These are phyloP conservation scores for Eucalyptus camaldulensis DNA, from an alignment of 345 rosid genomes.

Conservation along the genomic window DNA sequence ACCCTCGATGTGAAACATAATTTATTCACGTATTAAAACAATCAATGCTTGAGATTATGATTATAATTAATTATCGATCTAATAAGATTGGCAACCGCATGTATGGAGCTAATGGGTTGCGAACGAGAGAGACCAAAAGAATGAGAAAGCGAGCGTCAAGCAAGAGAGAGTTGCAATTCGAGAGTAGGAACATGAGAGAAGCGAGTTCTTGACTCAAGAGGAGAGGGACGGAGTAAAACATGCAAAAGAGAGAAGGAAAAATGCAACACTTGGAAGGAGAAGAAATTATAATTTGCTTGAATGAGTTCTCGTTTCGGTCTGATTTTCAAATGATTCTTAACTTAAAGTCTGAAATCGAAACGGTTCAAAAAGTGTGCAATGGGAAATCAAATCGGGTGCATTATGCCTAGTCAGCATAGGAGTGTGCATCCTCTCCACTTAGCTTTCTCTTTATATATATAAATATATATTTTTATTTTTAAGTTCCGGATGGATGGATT, in stretches of 20 bases:
- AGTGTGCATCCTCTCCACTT: neutral
- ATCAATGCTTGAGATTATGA: neutral
- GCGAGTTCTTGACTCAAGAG: too few relatives aligned
- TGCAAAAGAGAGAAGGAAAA: neutral
- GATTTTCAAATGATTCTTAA: too few relatives aligned
- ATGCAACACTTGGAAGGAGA: too few relatives aligned
- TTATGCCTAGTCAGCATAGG: neutral
- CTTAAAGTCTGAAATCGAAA: rapidly evolving
- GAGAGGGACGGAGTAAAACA: too few relatives aligned
- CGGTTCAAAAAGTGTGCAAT: neutral
- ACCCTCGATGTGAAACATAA: neutral
- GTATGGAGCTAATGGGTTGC: neutral
- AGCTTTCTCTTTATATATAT: neutral
- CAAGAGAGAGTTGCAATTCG: too few relatives aligned
- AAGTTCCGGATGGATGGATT: neutral
- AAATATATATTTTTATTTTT: neutral
- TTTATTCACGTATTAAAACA: neutral
- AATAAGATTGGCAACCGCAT: neutral
- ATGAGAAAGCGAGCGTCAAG: too few relatives aligned
- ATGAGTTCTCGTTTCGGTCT: rapidly evolving
- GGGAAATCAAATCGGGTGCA: neutral
- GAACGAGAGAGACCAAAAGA: too few relatives aligned
- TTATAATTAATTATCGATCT: neutral
- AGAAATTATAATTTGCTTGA: too few relatives aligned
- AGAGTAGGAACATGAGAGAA: too few relatives aligned